Conservation (phyloP, 371 early-diverging fungal genomes). For the Rhizopus sp. region DNA sequence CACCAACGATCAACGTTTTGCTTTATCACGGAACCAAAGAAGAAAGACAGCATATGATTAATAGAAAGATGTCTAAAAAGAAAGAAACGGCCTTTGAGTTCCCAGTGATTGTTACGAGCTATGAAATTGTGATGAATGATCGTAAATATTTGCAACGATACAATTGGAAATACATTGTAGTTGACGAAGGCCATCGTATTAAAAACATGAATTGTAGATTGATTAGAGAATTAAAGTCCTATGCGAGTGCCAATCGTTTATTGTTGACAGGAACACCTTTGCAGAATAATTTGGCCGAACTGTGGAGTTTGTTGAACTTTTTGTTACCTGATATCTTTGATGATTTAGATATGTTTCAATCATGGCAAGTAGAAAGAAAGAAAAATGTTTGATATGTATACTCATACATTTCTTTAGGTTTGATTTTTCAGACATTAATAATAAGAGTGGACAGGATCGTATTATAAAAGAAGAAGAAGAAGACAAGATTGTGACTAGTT, state of each 20-base stretch:
- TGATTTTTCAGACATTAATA: constrained; percentile 76
- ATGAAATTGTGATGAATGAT: constrained; percentile 91
- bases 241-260: constrained; percentile 84
- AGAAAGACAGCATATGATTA: constrained; percentile 77
- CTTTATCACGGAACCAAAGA: constrained; percentile 89
- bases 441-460: constrained; percentile 67
- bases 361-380: constrained; percentile 57
- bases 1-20: constrained; percentile 86
- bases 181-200: constrained; percentile 96
- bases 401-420: constrained; percentile 45
- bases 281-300: constrained; percentile 92
- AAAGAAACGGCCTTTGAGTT: constrained; percentile 53
- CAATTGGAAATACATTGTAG: constrained; percentile 89
- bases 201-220: constrained; percentile 94
- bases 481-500: constrained; percentile 74
- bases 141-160: constrained; percentile 67
- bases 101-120: constrained; percentile 89
- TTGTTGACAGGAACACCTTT: constrained; percentile 94
- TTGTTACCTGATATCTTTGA: constrained; percentile 91
- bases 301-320: constrained; percentile 96
- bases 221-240: constrained; percentile 81
- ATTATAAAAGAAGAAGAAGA: constrained; percentile 74
- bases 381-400: neutral
- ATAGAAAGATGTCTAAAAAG: constrained; percentile 64
- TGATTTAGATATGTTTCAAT: constrained; percentile 79